Evolutionary conservation across 2,329 filamentous ascomycete species (phyloP).

Genomic region (Nemania diffusa): DNA sequence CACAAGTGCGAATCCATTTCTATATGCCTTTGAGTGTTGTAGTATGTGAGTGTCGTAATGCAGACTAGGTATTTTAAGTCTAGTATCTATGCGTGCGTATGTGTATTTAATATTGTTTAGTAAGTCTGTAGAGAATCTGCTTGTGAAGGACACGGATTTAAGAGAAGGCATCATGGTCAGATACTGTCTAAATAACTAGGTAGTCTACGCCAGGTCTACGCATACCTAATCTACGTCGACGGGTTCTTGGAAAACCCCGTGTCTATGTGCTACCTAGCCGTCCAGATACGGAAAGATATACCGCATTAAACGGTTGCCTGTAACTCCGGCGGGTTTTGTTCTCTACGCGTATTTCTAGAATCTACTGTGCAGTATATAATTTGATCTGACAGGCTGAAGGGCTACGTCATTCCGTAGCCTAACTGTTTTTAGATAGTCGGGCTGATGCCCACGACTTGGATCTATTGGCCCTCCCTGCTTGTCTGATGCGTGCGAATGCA

Average conservation of each 20-base stretch:
- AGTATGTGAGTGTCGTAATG: background rate
- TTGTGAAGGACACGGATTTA: background rate
- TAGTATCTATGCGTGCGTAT: too few relatives aligned
- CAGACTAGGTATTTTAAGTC: too few relatives aligned
- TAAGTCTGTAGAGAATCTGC: background rate
- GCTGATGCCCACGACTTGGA: constrained; percentile 8
- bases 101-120: background rate
- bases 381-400: background rate
- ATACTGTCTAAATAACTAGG: background rate
- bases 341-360: too few relatives aligned
- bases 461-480: constrained; percentile 18
- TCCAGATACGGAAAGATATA: background rate
- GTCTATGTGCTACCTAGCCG: background rate
- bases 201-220: too few relatives aligned
- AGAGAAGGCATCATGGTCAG: background rate
- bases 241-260: constrained; percentile 14
- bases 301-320: background rate
- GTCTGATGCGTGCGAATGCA: constrained; percentile 13
- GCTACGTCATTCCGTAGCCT: constrained; percentile 23
- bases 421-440: constrained; percentile 1
- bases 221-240: background rate
- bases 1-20: background rate
- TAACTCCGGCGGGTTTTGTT: background rate
- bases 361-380: too few relatives aligned
- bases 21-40: background rate